Percentiles rank a stretch among this genome's conserved stretches.
Conservation (phyloP, 2,329 filamentous ascomycete genomes). For the Trichophyton equinum region DNA sequence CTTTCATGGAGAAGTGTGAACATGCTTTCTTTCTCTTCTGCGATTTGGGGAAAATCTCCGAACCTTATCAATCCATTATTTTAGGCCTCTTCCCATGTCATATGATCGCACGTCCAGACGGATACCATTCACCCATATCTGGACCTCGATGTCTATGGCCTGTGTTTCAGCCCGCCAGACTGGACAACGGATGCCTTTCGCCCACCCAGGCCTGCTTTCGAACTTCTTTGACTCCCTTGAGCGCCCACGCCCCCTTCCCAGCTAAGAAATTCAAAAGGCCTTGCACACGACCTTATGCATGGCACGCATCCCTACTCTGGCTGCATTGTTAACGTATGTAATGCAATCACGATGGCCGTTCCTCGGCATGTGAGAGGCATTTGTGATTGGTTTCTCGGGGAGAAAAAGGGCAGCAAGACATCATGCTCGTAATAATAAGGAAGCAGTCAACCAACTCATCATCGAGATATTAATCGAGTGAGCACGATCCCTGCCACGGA, state of each 20-base stretch:
- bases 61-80: not conserved
- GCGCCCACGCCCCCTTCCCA: not conserved
- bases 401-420: not conserved
- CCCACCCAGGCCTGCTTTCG: not conserved
- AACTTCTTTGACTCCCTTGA: not conserved
- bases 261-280: not conserved
- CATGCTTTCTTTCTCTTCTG: not conserved
- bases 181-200: not conserved
- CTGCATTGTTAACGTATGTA: not conserved
- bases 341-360: not conserved
- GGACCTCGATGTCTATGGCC: not conserved
- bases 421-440: not conserved
- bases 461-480: not conserved
- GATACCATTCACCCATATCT: not conserved
- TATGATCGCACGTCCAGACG: not conserved
- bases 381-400: not conserved
- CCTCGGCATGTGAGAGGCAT: not conserved
- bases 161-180: not conserved
- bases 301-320: not conserved
- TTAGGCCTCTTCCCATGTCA: not conserved
- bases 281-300: not conserved
- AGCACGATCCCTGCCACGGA: constrained; percentile 1
- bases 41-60: constrained; percentile 2
- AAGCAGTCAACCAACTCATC: not conserved
- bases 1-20: not conserved